Conservation (phyloP, 75 land plant genomes). For the Sequoia sempervirens region DNA sequence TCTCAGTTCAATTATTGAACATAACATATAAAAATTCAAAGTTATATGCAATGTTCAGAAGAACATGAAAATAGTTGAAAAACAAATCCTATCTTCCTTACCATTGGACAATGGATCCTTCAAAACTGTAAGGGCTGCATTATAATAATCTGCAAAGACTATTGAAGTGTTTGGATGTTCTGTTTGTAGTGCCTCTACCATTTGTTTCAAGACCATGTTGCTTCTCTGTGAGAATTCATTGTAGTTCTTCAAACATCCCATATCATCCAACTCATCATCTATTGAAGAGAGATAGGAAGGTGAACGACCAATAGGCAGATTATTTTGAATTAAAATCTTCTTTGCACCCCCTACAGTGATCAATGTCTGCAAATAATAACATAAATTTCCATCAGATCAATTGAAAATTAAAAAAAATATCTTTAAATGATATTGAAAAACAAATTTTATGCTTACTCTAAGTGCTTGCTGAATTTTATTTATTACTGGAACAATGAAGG, state of each 20-base stretch:
- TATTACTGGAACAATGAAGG: constrained; percentile 19
- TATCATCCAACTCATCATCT: neutral
- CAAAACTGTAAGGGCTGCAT: neutral
- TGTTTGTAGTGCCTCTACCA: neutral
- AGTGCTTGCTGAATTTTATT: constrained; percentile 14
- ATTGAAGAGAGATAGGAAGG: neutral
- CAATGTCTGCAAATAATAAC: neutral
- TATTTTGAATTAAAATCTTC: neutral
- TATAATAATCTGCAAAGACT: neutral
- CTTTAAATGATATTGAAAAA: neutral
- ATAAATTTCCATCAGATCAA: neutral
- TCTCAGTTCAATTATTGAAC: neutral
- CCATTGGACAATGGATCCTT: neutral
- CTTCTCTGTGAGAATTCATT: neutral
- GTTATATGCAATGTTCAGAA: no score
- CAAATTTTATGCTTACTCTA: neutral
- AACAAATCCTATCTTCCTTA: neutral
- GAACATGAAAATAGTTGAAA: neutral
- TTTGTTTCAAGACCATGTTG: neutral
- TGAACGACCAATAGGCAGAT: constrained; percentile 2
- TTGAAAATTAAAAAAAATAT: no score
- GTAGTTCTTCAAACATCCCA: constrained; percentile 2
- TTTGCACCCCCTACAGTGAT: neutral
- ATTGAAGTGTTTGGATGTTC: neutral
- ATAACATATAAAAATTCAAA: no score